Base-by-base conservation (phyloP, 2,329 filamentous ascomycete species). In the Xylariales sp. region DNA sequence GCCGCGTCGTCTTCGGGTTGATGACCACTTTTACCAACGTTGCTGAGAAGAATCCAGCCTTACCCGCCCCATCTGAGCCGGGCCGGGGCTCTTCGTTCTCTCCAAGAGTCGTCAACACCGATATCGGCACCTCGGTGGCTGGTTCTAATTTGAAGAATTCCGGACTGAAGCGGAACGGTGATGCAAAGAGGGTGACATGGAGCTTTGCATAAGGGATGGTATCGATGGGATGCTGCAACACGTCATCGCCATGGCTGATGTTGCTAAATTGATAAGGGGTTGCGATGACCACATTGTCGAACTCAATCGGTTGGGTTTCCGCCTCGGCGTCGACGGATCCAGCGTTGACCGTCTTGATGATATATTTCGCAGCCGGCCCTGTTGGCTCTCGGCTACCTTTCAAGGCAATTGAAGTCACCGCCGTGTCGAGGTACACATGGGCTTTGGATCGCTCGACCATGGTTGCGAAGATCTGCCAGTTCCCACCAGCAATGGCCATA, bases 391-490 rank as follows among this genome's bases (percentile, higher is more conserved):
- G 65, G n/a, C 68, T 62, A 7, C 68, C 66, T 14, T 68, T 62
- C 40, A 76, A 69, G 1, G 65, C 59, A 37, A 95, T 78, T 4
- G 68, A 68, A 0, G 72, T 70, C 1, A 96, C 84, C 0, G 77
- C 71, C 0, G 84, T 86, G 53, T 90, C 85, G 18, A 86, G 68
- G 28, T 69, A 66, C 4, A 90, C 50, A 0, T 69, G 62, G 0
- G 86, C 81, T 3, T 73, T 66, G 1, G 87, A 84, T 1, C 70
- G 65, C 27, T 76, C 70, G 1, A 91, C 68, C 85, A 96, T 94
- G 32, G 73, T 68, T n/a, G 83, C 75, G 57, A 98, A 98, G 41
- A 98, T 95, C 53, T 80, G 82, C 89, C 90, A 97, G 61, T 97
- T 98, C 2, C 93, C 93, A 5, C 89, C 89, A 11, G 77, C 64